Evolutionary conservation across 192 early-diverging fungal genomes (phyloP), one percentile per base, ranked within the genome.

Genomic region (Gigaspora rosea): DNA sequence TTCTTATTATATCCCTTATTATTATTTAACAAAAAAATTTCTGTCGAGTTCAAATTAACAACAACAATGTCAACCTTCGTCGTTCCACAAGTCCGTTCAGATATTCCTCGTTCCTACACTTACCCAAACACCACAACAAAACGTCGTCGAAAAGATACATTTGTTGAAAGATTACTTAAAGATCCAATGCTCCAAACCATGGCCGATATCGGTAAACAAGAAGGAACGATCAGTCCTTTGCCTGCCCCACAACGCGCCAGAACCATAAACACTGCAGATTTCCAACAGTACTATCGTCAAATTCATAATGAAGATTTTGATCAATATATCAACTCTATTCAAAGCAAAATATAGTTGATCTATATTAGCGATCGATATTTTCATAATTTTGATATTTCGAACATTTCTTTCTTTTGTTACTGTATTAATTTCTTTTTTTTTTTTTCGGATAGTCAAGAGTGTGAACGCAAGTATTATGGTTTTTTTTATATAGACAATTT

Each of bases 111-210:
- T 61, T 61, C 59, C 0, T 11, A 61, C 7, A 61, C 22, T 61
- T 61, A 61, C 22, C 59, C n/a, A 2, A 10, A 47, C 1, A 13
- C 15, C 16, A 48, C 36, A 9, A 48, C 36, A 69, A 69, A 36
- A 69, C 67, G 67, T 69, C 49, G 48, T 50, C 46, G 48, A 15
- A 20, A 27, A 32, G 20, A 41, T 50, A 49, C 73, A 36, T 75
- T 75, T 48, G 47, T 75, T 2, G 58, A 75, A 64, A 18, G 59
- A 50, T 20, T 75, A n/a, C 59, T 75, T 9, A 61, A 63, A 6
- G 73, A 75, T 75, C 61, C 73, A 18, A 75, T 75, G 22, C 59
- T 75, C 48, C 73, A 75, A 64, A 75, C 73, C 18, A 75, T 75
- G 73, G 73, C 73, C 16, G 73, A 75, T 33, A 64, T 75, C 11